Percentiles rank a stretch among this genome's conserved stretches.
Conservation (phyloP, 768 basidiomycete species). For the Suillus spraguei region DNA sequence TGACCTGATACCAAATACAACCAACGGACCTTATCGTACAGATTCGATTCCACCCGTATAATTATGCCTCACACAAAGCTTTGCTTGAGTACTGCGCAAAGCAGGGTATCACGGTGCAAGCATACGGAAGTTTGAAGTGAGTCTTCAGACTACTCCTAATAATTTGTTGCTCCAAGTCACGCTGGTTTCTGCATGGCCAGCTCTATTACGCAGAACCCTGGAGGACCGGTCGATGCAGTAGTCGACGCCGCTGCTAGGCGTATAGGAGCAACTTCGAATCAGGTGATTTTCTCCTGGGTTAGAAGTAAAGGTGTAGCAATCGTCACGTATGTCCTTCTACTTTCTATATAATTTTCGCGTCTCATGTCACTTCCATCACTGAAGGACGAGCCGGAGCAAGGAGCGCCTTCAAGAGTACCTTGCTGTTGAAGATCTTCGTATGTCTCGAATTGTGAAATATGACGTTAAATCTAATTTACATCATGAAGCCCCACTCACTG, state of each 20-base stretch:
- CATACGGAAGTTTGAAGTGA: constrained; percentile 64
- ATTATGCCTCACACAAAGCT: constrained; percentile 59
- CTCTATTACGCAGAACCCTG: constrained; percentile 59
- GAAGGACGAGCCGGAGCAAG: constrained; percentile 61
- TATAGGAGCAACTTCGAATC: constrained; percentile 57
- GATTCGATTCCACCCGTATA: constrained; percentile 75
- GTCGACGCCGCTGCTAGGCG: constrained; percentile 54
- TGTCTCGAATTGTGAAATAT: constrained; percentile 14
- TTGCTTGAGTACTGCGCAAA: constrained; percentile 55
- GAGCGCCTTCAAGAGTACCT: constrained; percentile 70
- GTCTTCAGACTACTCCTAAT: constrained; percentile 36
- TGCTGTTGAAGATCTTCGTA: constrained; percentile 59
- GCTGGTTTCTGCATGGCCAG: constrained; percentile 29
- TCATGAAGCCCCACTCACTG: constrained; percentile 49
- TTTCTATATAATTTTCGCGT: neutral
- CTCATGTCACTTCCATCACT: constrained; percentile 7
- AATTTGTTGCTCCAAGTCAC: constrained; percentile 15
- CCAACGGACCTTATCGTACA: constrained; percentile 23
- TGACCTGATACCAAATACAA: neutral
- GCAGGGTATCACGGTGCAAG: constrained; percentile 62
- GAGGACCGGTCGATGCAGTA: constrained; percentile 64
- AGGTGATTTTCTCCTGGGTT: constrained; percentile 73
- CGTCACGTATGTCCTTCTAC: constrained; percentile 51
- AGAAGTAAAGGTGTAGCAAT: constrained; percentile 66
- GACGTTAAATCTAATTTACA: neutral